Conservation (phyloP, 306 rosid genomes). For the Quercus alba region DNA sequence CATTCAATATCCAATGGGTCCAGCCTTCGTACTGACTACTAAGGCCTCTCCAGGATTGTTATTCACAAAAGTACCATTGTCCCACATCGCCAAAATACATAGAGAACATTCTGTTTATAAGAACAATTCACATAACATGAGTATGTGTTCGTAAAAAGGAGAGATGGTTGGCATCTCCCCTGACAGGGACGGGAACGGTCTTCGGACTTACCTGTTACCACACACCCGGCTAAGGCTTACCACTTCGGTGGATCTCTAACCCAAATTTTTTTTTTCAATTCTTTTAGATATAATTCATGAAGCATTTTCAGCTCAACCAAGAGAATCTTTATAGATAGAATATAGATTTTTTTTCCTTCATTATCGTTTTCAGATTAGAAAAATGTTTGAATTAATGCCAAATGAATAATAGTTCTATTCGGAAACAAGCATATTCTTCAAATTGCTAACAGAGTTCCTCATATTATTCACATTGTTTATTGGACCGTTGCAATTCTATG, state of each 20-base stretch:
- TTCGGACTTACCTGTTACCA: neutral
- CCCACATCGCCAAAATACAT: conserved; percentile 3
- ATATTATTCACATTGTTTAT: no score
- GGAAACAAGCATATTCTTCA: no score
- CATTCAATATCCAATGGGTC: neutral
- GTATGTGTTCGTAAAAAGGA: neutral
- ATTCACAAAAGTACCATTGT: neutral
- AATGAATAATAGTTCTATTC: no score
- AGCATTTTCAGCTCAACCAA: no score
- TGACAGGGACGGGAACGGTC: neutral
- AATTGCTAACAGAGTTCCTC: no score
- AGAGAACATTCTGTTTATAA: rapidly evolving
- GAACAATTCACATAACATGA: rapidly evolving
- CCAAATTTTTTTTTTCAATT: neutral
- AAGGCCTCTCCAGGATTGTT: neutral
- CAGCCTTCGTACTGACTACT: no score
- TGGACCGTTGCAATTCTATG: no score
- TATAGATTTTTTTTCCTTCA: no score
- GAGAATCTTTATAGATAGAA: no score
- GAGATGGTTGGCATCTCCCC: conserved; percentile 26
- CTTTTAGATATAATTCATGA: neutral
- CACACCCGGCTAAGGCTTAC: conserved; percentile 30
- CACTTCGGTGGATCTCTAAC: neutral
- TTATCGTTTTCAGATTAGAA: no score
- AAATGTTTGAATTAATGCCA: no score